A percentile compares a stretch with the other conserved stretches of the same genome.
These are phyloP conservation scores for Allomyces macrogynus DNA, from an alignment of 192 early-diverging fungal species.

Conservation along the genomic window DNA sequence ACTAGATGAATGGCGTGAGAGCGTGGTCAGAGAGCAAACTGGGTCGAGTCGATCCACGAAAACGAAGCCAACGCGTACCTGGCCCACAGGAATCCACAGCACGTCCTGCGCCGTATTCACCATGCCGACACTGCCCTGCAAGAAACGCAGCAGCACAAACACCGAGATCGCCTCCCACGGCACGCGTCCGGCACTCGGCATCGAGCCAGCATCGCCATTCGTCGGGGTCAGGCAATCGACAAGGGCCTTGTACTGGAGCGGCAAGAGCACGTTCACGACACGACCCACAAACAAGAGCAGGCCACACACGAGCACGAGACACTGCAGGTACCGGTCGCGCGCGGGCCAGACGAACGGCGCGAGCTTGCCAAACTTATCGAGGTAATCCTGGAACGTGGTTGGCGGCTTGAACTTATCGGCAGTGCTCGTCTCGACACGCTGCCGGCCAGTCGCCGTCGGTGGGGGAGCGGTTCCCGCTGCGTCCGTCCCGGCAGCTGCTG, in stretches of 20 bases:
- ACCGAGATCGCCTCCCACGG: conserved; percentile 1
- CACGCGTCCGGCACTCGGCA: not conserved
- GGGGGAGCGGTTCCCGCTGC: too few relatives aligned
- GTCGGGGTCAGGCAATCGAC: too few relatives aligned
- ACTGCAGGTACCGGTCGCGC: conserved; percentile 31
- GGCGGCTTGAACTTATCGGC: not conserved
- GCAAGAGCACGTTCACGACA: conserved; percentile 66
- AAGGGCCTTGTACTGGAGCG: conserved; percentile 35
- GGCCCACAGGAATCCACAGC: conserved; percentile 4
- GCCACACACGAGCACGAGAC: conserved; percentile 49
- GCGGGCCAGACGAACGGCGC: conserved; percentile 73
- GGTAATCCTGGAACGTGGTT: not conserved
- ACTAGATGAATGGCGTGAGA: not conserved
- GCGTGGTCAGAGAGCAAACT: too few relatives aligned
- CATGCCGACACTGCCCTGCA: conserved; percentile 4
- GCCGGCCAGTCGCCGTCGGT: too few relatives aligned
- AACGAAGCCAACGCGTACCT: not conserved
- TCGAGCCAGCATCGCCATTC: too few relatives aligned
- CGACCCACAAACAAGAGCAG: conserved; percentile 40
- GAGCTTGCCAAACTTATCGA: conserved; percentile 27
- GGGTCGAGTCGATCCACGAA: too few relatives aligned
- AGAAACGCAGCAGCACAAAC: conserved; percentile 2
- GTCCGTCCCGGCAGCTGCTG: too few relatives aligned
- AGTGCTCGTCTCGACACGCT: too few relatives aligned
- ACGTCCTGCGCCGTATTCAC: conserved; percentile 1